Conservation (phyloP, 2,329 filamentous ascomycete genomes). For the Malbranchea cinnamomea region DNA sequence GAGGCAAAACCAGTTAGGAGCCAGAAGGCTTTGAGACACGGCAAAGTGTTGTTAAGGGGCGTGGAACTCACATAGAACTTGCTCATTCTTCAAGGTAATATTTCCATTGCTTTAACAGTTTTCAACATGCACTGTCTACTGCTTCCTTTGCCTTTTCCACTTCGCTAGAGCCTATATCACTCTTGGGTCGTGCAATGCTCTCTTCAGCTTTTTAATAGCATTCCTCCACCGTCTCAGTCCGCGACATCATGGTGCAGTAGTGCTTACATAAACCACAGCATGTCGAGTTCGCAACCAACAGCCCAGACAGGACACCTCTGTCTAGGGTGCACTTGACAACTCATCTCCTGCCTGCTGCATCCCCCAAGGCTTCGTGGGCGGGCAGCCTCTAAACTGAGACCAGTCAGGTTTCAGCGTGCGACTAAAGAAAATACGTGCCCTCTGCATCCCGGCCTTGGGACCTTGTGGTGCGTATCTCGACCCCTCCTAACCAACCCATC, state of each 20-base stretch:
- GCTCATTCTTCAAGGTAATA: constrained; percentile 6
- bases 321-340: constrained; percentile 9
- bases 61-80: constrained; percentile 9
- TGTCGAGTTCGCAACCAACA: too few species aligned
- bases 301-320: too few species aligned
- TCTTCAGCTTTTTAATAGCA: too few species aligned
- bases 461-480: too few species aligned
- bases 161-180: constrained; percentile 1
- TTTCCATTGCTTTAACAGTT: not conserved
- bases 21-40: not conserved
- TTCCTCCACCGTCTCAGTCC: too few species aligned
- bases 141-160: constrained; percentile 1
- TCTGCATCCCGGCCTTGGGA: too few species aligned
- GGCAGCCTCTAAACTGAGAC: not conserved
- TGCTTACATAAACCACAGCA: too few species aligned
- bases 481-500: constrained; percentile 7
- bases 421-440: too few species aligned
- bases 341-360: constrained; percentile 12
- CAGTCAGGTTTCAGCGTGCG: too few species aligned
- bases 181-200: too few species aligned
- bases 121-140: too few species aligned
- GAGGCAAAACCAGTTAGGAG: not conserved
- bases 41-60: not conserved
- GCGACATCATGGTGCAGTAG: too few species aligned
- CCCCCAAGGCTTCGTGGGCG: constrained; percentile 5